Conservation (phyloP, 1,284 basidiomycete genomes). For the Pseudozyma tsukubaensis region DNA sequence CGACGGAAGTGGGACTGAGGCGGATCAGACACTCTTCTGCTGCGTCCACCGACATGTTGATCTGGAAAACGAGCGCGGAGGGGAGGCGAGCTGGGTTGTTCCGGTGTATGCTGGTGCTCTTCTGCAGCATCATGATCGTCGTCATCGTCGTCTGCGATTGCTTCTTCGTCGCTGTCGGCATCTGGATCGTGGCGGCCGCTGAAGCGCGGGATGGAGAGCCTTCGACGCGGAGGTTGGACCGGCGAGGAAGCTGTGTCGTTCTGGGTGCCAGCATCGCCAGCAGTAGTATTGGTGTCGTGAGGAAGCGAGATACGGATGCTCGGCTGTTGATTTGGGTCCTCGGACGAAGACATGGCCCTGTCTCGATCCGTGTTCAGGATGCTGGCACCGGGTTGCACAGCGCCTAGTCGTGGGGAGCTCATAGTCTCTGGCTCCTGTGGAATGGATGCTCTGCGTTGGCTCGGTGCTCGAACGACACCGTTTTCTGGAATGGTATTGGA, state of each 20-base stretch:
- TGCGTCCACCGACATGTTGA: slow-evolving; percentile 13
- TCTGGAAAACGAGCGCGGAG: slow-evolving; percentile 43
- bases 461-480: background rate
- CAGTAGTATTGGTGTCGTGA: background rate
- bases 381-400: slow-evolving; percentile 23
- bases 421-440: slow-evolving; percentile 15
- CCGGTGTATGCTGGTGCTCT: background rate
- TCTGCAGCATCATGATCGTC: background rate
- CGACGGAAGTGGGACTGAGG: slow-evolving; percentile 36
- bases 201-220: slow-evolving; percentile 44
- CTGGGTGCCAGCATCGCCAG: background rate
- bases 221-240: slow-evolving; percentile 9
- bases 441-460: background rate
- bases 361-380: slow-evolving; percentile 23
- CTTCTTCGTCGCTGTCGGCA: slow-evolving; percentile 36
- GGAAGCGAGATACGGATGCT: slow-evolving; percentile 48
- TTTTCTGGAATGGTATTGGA: slow-evolving; percentile 43
- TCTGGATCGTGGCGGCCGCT: slow-evolving; percentile 32
- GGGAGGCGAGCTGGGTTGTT: slow-evolving; percentile 17
- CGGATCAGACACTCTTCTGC: slow-evolving; percentile 51
- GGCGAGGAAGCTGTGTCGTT: background rate
- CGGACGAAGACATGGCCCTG: slow-evolving; percentile 7
- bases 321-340: slow-evolving; percentile 17
- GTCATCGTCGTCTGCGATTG: slow-evolving; percentile 13
- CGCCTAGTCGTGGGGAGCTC: slow-evolving; percentile 1